A percentile compares a stretch with the other conserved stretches of the same genome.
These are phyloP conservation scores for Musa itinerans DNA, from an alignment of 176 grass and related monocot genomes.

Conservation along the genomic window DNA sequence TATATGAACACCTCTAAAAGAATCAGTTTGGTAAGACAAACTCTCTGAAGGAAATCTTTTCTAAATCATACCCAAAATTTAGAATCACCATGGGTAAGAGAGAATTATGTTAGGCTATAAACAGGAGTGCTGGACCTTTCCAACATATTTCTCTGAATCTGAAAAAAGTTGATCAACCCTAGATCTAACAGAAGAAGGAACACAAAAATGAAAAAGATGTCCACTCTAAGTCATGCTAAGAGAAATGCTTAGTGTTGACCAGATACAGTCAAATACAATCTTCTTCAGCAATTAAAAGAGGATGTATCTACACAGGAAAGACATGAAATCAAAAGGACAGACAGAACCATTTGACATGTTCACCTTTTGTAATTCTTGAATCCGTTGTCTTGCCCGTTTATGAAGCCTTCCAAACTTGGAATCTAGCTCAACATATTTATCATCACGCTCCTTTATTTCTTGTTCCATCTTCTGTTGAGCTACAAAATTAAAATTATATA, in stretches of 20 bases:
- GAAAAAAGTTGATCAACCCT: background rate
- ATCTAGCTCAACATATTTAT: slow-evolving; percentile 80
- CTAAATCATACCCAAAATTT: too few relatives aligned
- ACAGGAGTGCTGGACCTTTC: background rate
- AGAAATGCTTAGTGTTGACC: background rate
- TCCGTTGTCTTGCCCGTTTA: slow-evolving; percentile 91
- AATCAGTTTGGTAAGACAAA: too few relatives aligned
- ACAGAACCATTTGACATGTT: slow-evolving; percentile 5
- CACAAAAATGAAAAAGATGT: background rate
- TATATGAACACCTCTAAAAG: too few relatives aligned
- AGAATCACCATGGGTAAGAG: too few relatives aligned
- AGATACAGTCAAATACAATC: background rate
- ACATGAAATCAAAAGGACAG: background rate
- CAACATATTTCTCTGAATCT: background rate
- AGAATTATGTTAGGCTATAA: too few relatives aligned
- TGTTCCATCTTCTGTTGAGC: slow-evolving; percentile 84
- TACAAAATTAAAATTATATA: slow-evolving; percentile 46
- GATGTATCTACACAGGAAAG: background rate
- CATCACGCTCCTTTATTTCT: slow-evolving; percentile 91
- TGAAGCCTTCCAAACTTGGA: slow-evolving; percentile 96
- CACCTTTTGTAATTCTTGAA: slow-evolving; percentile 98
- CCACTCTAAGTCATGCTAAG: background rate
- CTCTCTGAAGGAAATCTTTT: too few relatives aligned
- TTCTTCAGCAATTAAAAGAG: background rate
- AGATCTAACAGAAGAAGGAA: background rate